Conservation (phyloP, 2,329 filamentous ascomycete species). For the Camptophora hylomeconis region DNA sequence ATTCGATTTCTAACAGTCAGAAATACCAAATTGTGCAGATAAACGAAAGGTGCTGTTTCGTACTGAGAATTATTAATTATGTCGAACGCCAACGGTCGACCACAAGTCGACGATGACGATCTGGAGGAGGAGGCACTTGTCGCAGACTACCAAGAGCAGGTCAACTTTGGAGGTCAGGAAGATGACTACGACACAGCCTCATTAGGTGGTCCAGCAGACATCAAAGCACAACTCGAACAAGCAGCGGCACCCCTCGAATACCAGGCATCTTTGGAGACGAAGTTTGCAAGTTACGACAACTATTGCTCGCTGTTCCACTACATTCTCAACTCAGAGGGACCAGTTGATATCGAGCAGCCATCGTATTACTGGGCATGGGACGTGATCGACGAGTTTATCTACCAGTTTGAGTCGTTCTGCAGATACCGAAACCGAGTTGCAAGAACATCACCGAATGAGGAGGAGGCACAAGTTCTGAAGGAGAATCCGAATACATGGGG, state of each 20-base stretch:
- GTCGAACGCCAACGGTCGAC: slow-evolving; percentile 32
- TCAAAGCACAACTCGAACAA: slow-evolving; percentile 80
- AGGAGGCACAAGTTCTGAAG: slow-evolving; percentile 79
- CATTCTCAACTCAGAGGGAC: slow-evolving; percentile 98
- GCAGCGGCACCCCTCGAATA: slow-evolving; percentile 94
- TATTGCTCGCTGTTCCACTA: slow-evolving; percentile 99
- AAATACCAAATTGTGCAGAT: no score
- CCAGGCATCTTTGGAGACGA: slow-evolving; percentile 86
- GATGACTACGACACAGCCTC: slow-evolving; percentile 64
- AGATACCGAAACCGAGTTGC: slow-evolving; percentile 89
- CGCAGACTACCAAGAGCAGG: slow-evolving; percentile 91
- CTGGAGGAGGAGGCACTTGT: slow-evolving; percentile 91
- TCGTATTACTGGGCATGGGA: slow-evolving; percentile 99
- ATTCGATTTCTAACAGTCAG: no score
- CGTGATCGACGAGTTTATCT: slow-evolving; percentile 99
- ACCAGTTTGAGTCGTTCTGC: slow-evolving; percentile 99
- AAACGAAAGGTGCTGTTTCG: no score
- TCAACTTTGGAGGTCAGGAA: slow-evolving; percentile 82
- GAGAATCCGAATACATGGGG: slow-evolving; percentile 99
- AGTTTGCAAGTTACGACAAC: slow-evolving; percentile 97
- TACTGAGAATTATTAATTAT: no score
- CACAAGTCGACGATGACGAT: slow-evolving; percentile 58
- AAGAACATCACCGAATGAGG: slow-evolving; percentile 66
- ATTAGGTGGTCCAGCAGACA: slow-evolving; percentile 65
- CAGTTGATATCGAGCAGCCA: slow-evolving; percentile 89